Evolutionary conservation across 352 stramenopile genomes (phyloP).

Genomic region (Phytopythium helicoides): DNA sequence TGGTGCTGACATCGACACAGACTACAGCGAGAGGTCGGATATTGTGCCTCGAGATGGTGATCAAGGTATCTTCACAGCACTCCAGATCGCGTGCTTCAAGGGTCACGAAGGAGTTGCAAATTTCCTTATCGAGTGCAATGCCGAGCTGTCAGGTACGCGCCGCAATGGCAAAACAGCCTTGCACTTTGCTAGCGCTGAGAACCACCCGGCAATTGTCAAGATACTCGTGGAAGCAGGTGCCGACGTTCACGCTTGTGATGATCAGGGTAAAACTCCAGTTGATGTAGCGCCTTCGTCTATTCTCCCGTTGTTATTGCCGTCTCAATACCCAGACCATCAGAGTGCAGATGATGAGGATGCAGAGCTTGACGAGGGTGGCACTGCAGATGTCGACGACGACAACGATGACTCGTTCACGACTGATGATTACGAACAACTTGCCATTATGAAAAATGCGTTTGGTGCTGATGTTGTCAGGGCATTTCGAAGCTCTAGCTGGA

Average conservation of each 20-base stretch:
- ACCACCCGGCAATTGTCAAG: constrained; percentile 56
- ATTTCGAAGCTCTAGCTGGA: constrained; percentile 63
- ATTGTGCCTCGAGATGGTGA: constrained; percentile 52
- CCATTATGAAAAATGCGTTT: constrained; percentile 44
- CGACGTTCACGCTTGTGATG: constrained; percentile 60
- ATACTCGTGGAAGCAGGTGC: constrained; percentile 68
- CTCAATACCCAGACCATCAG: constrained; percentile 27
- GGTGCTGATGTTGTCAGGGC: constrained; percentile 43
- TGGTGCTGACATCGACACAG: constrained; percentile 76
- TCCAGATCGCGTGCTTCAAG: constrained; percentile 78
- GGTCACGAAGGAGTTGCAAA: constrained; percentile 66
- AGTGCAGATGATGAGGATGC: constrained; percentile 23
- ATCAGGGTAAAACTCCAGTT: constrained; percentile 53
- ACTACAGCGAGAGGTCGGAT: constrained; percentile 65
- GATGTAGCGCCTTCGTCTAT: constrained; percentile 55
- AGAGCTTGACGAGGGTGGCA: constrained; percentile 15
- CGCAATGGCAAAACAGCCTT: constrained; percentile 74
- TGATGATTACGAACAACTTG: constrained; percentile 12
- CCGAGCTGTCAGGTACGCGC: constrained; percentile 55
- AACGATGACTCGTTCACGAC: constrained; percentile 34
- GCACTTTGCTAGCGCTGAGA: constrained; percentile 67
- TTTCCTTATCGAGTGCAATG: constrained; percentile 84
- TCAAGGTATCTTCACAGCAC: constrained; percentile 67
- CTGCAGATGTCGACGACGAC: constrained; percentile 28
- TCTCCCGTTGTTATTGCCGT: constrained; percentile 44